Evolutionary conservation across 73 alveolate species (phyloP).

Genomic region (Durusdinium trenchii): DNA sequence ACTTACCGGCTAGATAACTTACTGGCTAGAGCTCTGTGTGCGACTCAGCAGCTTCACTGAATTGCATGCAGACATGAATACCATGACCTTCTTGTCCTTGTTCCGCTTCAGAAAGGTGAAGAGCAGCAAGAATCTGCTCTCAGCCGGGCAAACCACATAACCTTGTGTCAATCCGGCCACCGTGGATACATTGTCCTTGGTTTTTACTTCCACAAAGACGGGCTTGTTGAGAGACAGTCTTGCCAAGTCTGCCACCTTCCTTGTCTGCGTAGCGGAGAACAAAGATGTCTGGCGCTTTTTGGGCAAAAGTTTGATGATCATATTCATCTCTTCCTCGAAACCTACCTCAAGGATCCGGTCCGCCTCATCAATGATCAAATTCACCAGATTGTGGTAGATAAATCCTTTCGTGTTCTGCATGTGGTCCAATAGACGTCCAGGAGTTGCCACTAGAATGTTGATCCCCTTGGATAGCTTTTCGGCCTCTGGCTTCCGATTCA

Average conservation of each 20-base stretch:
- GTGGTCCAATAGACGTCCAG: slow-evolving; percentile 99
- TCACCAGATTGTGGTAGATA: slow-evolving; percentile 98
- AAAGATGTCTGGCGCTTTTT: slow-evolving; percentile 99
- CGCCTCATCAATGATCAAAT: slow-evolving; percentile 99
- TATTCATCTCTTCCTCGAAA: slow-evolving; percentile 99
- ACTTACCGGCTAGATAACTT: too few relatives aligned
- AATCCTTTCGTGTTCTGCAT: slow-evolving; percentile 99
- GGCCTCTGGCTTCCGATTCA: slow-evolving; percentile 99
- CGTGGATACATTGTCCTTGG: slow-evolving; percentile 89
- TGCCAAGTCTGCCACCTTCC: slow-evolving; percentile 97
- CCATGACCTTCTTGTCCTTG: slow-evolving; percentile 98
- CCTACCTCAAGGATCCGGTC: slow-evolving; percentile 99
- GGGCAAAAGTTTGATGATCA: slow-evolving; percentile 99
- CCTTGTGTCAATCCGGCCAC: slow-evolving; percentile 98
- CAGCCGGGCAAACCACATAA: slow-evolving; percentile 98
- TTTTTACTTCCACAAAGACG: slow-evolving; percentile 79
- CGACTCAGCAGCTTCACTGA: slow-evolving; percentile 97
- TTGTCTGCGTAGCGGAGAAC: slow-evolving; percentile 99
- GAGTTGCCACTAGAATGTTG: slow-evolving; percentile 99
- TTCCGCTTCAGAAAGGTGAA: slow-evolving; percentile 98
- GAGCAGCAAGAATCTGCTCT: slow-evolving; percentile 97
- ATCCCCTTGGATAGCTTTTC: slow-evolving; percentile 99
- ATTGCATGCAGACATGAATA: slow-evolving; percentile 99
- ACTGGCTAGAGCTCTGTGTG: too few relatives aligned
- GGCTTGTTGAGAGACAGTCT: slow-evolving; percentile 95